These are phyloP conservation scores for Syncephalis plumigaleata DNA, from an alignment of 371 early-diverging fungal genomes.

Conservation along the genomic window DNA sequence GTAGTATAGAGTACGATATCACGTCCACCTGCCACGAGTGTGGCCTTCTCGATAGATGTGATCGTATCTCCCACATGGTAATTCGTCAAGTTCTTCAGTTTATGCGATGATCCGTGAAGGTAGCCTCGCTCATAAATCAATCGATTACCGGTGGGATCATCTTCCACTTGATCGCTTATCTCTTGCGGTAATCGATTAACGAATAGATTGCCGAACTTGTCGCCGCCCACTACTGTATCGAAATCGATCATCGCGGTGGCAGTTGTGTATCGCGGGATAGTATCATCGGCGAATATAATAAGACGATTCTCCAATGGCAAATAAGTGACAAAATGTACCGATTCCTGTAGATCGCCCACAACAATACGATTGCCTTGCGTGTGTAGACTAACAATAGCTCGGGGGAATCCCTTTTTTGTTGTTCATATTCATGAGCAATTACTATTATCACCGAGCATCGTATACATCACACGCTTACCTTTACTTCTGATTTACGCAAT, in stretches of 20 bases:
- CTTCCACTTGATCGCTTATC: conserved; percentile 54
- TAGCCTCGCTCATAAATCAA: conserved; percentile 58
- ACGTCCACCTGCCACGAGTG: conserved; percentile 69
- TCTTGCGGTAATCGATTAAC: conserved; percentile 53
- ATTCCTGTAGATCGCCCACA: conserved; percentile 76
- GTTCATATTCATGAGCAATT: too few relatives aligned
- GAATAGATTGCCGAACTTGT: conserved; percentile 91
- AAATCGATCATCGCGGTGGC: conserved; percentile 68
- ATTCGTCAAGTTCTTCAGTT: conserved; percentile 49
- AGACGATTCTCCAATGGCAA: conserved; percentile 58
- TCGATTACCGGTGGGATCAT: conserved; percentile 76
- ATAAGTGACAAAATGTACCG: conserved; percentile 65
- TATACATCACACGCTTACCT: conserved; percentile 21
- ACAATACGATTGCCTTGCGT: conserved; percentile 77
- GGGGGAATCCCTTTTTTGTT: conserved; percentile 51
- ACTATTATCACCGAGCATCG: too few relatives aligned
- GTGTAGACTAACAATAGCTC: conserved; percentile 46
- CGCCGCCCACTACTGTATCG: conserved; percentile 83
- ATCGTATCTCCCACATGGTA: conserved; percentile 78
- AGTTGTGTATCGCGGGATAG: conserved; percentile 78
- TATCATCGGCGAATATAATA: conserved; percentile 83
- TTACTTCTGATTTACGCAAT: conserved; percentile 77
- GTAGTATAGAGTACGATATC: conserved; percentile 76
- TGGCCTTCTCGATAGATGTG: conserved; percentile 57
- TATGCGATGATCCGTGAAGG: conserved; percentile 73